Conservation (phyloP, 2,329 filamentous ascomycete species). For the Stachybotrys echinatus region DNA sequence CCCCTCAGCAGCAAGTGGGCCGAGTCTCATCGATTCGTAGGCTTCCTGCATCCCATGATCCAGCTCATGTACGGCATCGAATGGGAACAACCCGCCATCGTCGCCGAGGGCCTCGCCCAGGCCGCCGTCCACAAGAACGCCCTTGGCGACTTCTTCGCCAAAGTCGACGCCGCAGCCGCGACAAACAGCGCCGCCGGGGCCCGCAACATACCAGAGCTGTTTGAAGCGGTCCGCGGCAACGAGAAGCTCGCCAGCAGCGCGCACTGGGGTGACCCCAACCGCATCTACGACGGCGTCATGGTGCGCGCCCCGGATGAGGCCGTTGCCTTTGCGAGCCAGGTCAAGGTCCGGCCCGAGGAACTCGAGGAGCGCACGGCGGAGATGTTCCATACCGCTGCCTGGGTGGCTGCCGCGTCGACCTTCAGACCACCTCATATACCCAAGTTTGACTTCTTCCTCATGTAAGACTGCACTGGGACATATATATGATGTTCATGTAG, state of each 20-base stretch:
- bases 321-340: conserved; percentile 54
- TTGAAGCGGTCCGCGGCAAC: conserved; percentile 51
- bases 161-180: conserved; percentile 40
- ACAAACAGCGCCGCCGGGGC: not conserved
- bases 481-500: too few relatives aligned
- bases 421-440: conserved; percentile 58
- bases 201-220: conserved; percentile 42
- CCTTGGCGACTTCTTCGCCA: conserved; percentile 48
- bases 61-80: conserved; percentile 83
- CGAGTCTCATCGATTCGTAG: conserved; percentile 23
- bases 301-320: conserved; percentile 58
- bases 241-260: conserved; percentile 50
- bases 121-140: conserved; percentile 61
- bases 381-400: conserved; percentile 63
- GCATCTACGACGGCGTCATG: conserved; percentile 65
- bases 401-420: conserved; percentile 47
- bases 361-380: conserved; percentile 48
- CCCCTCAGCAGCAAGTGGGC: not conserved
- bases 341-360: conserved; percentile 49
- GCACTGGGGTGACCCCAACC: conserved; percentile 48
- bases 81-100: conserved; percentile 73
- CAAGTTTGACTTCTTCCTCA: conserved; percentile 77
- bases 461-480: conserved; percentile 30
- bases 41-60: conserved; percentile 74
- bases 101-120: conserved; percentile 77